A percentile compares a stretch with the other conserved stretches of the same genome.
These are phyloP conservation scores for Quercus lobata DNA, from an alignment of 331 rosid species.

Conservation along the genomic window DNA sequence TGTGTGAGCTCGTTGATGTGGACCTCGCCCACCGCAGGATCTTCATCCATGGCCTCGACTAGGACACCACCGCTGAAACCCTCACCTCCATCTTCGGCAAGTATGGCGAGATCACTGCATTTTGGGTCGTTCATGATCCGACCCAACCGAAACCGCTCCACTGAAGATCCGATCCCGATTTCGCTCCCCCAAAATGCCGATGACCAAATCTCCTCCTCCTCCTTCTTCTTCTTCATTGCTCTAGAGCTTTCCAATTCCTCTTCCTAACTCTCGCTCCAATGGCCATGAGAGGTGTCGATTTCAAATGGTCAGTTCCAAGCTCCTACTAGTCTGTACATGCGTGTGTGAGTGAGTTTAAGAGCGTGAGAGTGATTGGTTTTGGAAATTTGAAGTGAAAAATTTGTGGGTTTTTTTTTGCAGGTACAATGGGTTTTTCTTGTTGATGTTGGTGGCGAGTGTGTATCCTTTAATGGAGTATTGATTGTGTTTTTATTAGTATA, in stretches of 20 bases:
- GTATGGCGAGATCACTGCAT: not conserved
- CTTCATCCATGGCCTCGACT: too few species aligned
- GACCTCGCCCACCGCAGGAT: too few species aligned
- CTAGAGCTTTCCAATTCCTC: slow-evolving; percentile 20
- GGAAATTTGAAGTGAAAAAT: slow-evolving; percentile 2
- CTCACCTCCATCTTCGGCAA: too few species aligned
- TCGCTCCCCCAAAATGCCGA: slow-evolving; percentile 6
- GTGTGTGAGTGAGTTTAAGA: too few species aligned
- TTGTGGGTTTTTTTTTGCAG: slow-evolving; percentile 30
- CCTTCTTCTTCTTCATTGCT: not conserved
- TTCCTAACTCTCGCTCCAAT: not conserved
- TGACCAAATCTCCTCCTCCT: slow-evolving; percentile 4
- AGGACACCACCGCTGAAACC: too few species aligned
- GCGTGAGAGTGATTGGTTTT: too few species aligned
- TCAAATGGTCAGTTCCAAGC: too few species aligned
- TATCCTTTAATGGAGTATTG: too few species aligned
- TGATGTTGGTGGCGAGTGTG: slow-evolving; percentile 76
- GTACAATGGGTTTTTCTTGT: slow-evolving; percentile 91
- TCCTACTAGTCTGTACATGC: too few species aligned
- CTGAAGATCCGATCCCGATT: slow-evolving; percentile 12
- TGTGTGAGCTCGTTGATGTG: too few species aligned
- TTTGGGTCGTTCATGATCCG: not conserved
- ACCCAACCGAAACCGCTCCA: not conserved
- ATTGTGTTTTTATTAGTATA: too few species aligned
- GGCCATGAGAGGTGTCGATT: too few species aligned